Evolutionary conservation across 1,284 basidiomycete genomes (phyloP).

Genomic region (Cystobasidiaceae sp.): DNA sequence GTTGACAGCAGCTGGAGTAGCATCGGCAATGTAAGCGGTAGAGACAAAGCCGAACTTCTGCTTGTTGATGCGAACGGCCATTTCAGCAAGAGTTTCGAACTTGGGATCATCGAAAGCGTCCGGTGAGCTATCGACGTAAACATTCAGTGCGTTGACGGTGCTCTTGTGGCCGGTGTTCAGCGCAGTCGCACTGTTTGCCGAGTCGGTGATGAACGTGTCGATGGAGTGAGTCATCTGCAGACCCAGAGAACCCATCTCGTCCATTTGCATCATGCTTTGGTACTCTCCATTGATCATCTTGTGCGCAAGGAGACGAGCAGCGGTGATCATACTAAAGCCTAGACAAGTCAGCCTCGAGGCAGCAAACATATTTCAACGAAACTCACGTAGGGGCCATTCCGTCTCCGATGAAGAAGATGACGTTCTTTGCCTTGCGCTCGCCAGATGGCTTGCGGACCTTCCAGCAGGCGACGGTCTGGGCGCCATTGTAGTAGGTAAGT

Average conservation of each 20-base stretch:
- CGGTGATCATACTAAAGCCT: conserved; percentile 35
- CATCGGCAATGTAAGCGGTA: conserved; percentile 50
- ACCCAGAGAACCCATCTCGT: conserved; percentile 42
- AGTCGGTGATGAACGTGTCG: conserved; percentile 44
- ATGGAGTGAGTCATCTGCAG: conserved; percentile 44
- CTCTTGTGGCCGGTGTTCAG: conserved; percentile 49
- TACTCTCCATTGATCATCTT: conserved; percentile 51
- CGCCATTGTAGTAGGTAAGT: conserved; percentile 40
- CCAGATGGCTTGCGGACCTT: conserved; percentile 44
- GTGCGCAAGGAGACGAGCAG: conserved; percentile 49
- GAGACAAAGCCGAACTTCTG: conserved; percentile 50
- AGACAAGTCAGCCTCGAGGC: conserved; percentile 25
- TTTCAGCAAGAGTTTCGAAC: conserved; percentile 38
- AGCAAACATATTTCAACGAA: conserved; percentile 39
- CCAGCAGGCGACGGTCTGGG: conserved; percentile 45
- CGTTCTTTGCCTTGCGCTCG: conserved; percentile 45
- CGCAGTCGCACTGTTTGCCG: conserved; percentile 51
- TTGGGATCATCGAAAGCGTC: conserved; percentile 46
- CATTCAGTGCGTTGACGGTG: conserved; percentile 50
- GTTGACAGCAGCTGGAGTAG: conserved; percentile 48
- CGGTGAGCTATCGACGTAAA: conserved; percentile 43
- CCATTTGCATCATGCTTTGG: conserved; percentile 45
- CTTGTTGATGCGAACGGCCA: conserved; percentile 41
- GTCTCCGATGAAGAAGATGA: conserved; percentile 49
- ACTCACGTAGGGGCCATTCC: conserved; percentile 42